A percentile compares a stretch with the other conserved stretches of the same genome.
Conservation (phyloP, 139 green algal species). For the Prasinococcaceae sp. region DNA sequence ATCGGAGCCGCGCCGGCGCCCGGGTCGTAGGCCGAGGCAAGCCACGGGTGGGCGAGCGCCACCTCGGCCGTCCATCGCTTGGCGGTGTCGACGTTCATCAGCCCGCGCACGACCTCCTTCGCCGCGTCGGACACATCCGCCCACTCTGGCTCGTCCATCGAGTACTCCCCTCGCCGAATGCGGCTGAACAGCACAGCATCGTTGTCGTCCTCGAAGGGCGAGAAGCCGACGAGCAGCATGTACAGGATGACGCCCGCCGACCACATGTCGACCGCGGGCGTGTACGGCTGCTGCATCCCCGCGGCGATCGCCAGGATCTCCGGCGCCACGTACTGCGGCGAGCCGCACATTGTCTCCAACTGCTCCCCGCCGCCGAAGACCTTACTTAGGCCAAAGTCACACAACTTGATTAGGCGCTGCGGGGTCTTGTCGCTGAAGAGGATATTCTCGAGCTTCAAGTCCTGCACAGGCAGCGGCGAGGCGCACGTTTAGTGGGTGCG, state of each 20-base stretch:
- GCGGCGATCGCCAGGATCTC: conserved; percentile 59
- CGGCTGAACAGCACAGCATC: conserved; percentile 76
- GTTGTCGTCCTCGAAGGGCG: conserved; percentile 74
- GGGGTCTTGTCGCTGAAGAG: conserved; percentile 45
- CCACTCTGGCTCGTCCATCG: conserved; percentile 71
- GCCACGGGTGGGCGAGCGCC: conserved; percentile 55
- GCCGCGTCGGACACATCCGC: conserved; percentile 45
- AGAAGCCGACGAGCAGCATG: conserved; percentile 76
- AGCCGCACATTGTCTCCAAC: conserved; percentile 37
- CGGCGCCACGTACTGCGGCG: conserved; percentile 82
- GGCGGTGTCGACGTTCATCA: conserved; percentile 42
- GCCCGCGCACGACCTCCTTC: conserved; percentile 49
- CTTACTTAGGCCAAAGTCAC: conserved; percentile 83
- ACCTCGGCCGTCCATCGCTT: conserved; percentile 51
- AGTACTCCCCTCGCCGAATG: conserved; percentile 57
- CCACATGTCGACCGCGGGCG: conserved; percentile 48
- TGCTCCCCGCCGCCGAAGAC: conserved; percentile 20
- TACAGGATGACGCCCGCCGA: conserved; percentile 55
- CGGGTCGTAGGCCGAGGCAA: no score
- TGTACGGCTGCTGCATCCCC: conserved; percentile 23
- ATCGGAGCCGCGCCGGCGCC: no score
- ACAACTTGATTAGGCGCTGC: conserved; percentile 50
- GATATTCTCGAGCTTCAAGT: conserved; percentile 95
- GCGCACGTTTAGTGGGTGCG: no score
- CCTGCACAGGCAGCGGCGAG: no score